Base-by-base conservation (phyloP, 2,329 filamentous ascomycete genomes). In the Calonectria fujianensis region DNA sequence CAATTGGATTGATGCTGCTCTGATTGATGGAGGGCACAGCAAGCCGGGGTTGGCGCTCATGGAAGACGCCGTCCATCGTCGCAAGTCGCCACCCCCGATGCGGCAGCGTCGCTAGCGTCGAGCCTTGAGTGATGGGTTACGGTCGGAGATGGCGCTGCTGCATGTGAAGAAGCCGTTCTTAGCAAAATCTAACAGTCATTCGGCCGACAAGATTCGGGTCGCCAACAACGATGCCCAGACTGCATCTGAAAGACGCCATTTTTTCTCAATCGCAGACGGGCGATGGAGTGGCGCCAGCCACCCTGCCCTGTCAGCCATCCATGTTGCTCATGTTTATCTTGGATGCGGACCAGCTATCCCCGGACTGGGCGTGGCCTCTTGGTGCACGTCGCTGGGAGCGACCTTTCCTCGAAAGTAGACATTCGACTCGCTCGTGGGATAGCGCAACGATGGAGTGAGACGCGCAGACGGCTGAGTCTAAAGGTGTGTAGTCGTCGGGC, bases 271-370 rank as follows among this genome's bases (percentile, higher is more conserved):
- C 24, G 24, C 45, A 50, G 69, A 70, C 57, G 70, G 67, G 51
- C 65, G 68, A 74, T 39, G 57, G 45, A 31, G n/a, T 75, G 66
- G 41, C 67, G 61, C 18, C 65, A 54, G 27, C 35, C 37, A 24
- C 63, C 41, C 74, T 74, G 69, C 63, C 67, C 61, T 32, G 59
- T 57, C n/a, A 54, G 35, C 74, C 78, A 78, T 76, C 77, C 76
- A 77, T 57, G 37, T 76, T 67, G 69, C 61, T 39, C 66, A 63
- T 73, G 74, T 73, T 75, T 80, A 80, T 80, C 76, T 79, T 59
- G 31, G 57, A 41, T 18, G 63, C 59, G 57, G 70, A 72, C 57
- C 37, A 64, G 45, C 52, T 52, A 41, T 64, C 24, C 57, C 67
- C 57, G 72, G 65, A 52, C 64, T 9, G 45, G n/a, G n/a, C 45